Conservation (phyloP, 495 filamentous ascomycete genomes). For the Neurospora sublineolata region DNA sequence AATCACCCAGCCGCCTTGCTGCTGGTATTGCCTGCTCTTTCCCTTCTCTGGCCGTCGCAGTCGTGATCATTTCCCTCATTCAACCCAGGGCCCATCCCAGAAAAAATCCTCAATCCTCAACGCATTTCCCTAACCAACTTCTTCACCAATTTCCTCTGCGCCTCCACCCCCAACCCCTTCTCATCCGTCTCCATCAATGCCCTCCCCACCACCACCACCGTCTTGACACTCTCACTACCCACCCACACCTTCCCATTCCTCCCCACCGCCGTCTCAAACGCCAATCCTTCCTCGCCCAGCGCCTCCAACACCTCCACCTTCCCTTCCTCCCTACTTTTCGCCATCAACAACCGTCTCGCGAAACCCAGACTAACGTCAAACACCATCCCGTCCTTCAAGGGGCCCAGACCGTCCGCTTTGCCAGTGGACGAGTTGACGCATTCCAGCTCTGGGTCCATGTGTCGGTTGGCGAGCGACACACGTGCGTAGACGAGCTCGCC, state of each 20-base stretch:
- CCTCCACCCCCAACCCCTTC: constrained; percentile 50
- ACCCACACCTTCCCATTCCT: constrained; percentile 93
- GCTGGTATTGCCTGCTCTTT: neutral
- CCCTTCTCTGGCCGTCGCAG: neutral
- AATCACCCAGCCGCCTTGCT: neutral
- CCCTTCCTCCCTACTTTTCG: constrained; percentile 49
- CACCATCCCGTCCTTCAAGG: constrained; percentile 75
- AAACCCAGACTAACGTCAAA: constrained; percentile 72
- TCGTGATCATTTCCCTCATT: neutral
- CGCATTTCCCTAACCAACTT: constrained; percentile 42
- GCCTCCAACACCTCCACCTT: constrained; percentile 70
- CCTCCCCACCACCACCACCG: constrained; percentile 62
- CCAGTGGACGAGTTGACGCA: constrained; percentile 80
- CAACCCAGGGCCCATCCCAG: neutral
- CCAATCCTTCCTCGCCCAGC: constrained; percentile 61
- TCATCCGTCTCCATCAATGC: constrained; percentile 69
- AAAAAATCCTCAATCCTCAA: constrained; percentile 10
- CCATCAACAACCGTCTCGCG: constrained; percentile 63
- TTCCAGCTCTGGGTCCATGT: constrained; percentile 80
- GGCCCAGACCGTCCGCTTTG: constrained; percentile 79
- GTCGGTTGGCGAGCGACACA: constrained; percentile 57
- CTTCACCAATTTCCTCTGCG: constrained; percentile 71
- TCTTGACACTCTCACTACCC: constrained; percentile 55
- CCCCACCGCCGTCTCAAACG: constrained; percentile 89
- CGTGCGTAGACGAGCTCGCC: constrained; percentile 83